phyloP scores from a whole-genome alignment of 306 rosid species.

The Fragaria nilgerrensis region DNA sequence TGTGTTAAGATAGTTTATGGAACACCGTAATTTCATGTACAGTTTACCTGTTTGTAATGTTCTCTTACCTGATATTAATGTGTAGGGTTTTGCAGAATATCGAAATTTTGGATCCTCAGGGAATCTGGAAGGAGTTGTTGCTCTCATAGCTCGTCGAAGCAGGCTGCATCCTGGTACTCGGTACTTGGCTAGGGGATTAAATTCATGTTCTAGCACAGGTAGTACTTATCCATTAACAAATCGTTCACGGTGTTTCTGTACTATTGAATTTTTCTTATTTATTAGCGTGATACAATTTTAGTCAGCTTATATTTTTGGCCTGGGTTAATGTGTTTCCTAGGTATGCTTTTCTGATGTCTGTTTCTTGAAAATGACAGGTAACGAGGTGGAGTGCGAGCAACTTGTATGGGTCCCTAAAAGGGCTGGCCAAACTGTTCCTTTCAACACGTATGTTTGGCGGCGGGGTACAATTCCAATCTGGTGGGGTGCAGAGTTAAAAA shows the following conservation, averaged over 20 bases:
- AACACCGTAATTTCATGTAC: background rate
- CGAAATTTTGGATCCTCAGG: constrained; percentile 92
- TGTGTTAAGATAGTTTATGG: constrained; percentile 9
- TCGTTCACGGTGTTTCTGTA: background rate
- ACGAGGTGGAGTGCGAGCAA: constrained; percentile 99
- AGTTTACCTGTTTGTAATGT: constrained; percentile 21
- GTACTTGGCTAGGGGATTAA: constrained; percentile 93
- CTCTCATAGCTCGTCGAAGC: constrained; percentile 92
- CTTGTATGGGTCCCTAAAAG: constrained; percentile 90
- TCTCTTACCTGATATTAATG: constrained; percentile 60
- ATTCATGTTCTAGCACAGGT: constrained; percentile 98
- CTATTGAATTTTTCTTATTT: too few species aligned
- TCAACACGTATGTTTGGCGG: constrained; percentile 86
- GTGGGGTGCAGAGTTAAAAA: constrained; percentile 99
- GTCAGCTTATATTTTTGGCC: background rate
- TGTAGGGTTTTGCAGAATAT: constrained; percentile 99
- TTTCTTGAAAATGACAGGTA: constrained; percentile 56
- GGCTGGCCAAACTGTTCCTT: constrained; percentile 86
- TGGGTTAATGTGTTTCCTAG: background rate
- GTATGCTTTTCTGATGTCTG: background rate
- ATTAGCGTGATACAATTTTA: too few species aligned
- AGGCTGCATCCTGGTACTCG: constrained; percentile 99
- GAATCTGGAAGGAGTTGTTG: constrained; percentile 82
- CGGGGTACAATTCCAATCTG: constrained; percentile 99
- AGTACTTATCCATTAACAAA: constrained; percentile 22